These are phyloP conservation scores for Dendryphion nanum DNA, from an alignment of 2,329 filamentous ascomycete genomes.

Conservation along the genomic window DNA sequence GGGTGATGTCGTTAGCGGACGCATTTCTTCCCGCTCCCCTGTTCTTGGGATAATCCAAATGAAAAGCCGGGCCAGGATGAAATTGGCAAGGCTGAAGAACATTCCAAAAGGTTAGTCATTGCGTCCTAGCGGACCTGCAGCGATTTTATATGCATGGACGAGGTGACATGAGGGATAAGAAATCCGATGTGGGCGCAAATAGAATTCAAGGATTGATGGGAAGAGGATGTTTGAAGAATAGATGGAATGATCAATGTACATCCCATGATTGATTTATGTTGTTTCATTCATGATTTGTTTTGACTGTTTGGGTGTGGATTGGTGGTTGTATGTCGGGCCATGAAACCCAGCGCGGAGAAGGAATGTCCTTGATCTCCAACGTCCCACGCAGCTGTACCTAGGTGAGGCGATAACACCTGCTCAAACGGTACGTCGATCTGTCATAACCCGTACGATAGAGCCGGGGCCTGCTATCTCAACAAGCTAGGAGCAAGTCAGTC, in stretches of 20 bases:
- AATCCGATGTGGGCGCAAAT: too few relatives aligned
- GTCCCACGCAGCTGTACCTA: conserved; percentile 8
- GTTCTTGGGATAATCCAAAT: conserved; percentile 7
- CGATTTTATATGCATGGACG: too few relatives aligned
- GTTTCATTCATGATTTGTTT: conserved; percentile 13
- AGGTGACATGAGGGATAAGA: too few relatives aligned
- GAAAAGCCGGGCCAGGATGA: conserved; percentile 1
- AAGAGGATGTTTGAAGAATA: too few relatives aligned
- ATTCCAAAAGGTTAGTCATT: conserved; percentile 15
- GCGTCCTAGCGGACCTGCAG: too few relatives aligned
- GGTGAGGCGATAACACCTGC: too few relatives aligned
- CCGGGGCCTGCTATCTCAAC: conserved; percentile 91
- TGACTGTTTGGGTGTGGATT: conserved; percentile 2
- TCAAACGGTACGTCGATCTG: conserved; percentile 87
- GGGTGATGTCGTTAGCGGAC: conserved; percentile 3
- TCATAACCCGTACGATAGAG: conserved; percentile 89
- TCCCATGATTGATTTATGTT: too few relatives aligned
- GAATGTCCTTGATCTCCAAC: conserved; percentile 1
- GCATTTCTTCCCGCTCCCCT: conserved; percentile 10
- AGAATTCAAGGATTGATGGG: too few relatives aligned
- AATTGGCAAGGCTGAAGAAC: conserved; percentile 8
- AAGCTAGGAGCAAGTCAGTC: conserved; percentile 54
- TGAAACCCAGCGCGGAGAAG: background rate
- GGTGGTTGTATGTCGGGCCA: conserved; percentile 4
- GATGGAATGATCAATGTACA: too few relatives aligned